A percentile compares a stretch with the other conserved stretches of the same genome.
phyloP scores from a whole-genome alignment of 306 rosid species.

The Argentina anserina region DNA sequence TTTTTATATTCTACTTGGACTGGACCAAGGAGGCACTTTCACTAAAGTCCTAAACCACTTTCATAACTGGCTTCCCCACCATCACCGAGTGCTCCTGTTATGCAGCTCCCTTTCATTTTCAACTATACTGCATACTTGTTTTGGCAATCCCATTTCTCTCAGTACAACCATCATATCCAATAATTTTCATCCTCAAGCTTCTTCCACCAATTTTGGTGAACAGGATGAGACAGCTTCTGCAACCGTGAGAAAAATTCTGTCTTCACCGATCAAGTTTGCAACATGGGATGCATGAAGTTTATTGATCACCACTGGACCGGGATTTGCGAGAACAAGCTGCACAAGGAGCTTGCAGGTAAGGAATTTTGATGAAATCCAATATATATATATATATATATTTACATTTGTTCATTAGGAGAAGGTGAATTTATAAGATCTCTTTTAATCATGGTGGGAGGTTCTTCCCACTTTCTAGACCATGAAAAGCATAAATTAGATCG shows the following conservation, averaged over 20 bases:
- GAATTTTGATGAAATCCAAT: not conserved
- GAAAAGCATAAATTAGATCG: not conserved
- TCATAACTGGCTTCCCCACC: slow-evolving; percentile 20
- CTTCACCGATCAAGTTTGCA: slow-evolving; percentile 56
- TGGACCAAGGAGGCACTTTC: slow-evolving; percentile 20
- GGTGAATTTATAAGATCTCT: not conserved
- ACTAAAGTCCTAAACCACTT: not conserved
- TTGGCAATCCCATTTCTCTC: slow-evolving; percentile 15
- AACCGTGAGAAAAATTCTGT: slow-evolving; percentile 78
- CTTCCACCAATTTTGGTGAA: slow-evolving; percentile 57
- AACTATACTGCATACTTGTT: not conserved
- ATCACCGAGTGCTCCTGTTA: slow-evolving; percentile 7
- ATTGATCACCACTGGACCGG: slow-evolving; percentile 73
- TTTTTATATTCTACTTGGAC: slow-evolving; percentile 21
- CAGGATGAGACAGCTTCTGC: slow-evolving; percentile 75
- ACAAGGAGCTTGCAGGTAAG: slow-evolving; percentile 41
- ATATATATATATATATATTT: too few species aligned
- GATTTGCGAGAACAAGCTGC: slow-evolving; percentile 91
- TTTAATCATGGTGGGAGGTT: not conserved
- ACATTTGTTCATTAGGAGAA: not conserved
- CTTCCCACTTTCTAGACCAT: not conserved
- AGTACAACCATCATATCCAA: not conserved
- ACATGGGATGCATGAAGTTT: slow-evolving; percentile 65
- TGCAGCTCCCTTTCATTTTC: slow-evolving; percentile 7
- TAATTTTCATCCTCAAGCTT: slow-evolving; percentile 35